Evolutionary conservation across 805 yeast genomes (phyloP).

Genomic region (Starmerella bacillaris): DNA sequence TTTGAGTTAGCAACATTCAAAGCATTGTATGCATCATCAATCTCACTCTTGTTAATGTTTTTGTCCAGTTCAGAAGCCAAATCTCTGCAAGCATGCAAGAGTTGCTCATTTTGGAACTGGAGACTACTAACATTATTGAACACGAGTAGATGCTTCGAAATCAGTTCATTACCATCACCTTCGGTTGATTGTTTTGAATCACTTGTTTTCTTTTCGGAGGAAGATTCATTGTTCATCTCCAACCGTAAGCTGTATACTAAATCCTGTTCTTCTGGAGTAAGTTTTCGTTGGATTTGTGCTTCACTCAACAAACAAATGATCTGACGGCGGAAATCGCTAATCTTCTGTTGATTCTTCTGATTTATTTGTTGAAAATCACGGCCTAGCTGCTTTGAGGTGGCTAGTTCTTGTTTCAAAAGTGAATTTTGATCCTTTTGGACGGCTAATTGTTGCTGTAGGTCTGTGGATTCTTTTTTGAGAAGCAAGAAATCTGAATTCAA

Average conservation of each 20-base stretch:
- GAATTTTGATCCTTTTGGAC: slow-evolving; percentile 26
- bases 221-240: slow-evolving; percentile 15
- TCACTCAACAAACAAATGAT: slow-evolving; percentile 51
- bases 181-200: neutral
- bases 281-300: slow-evolving; percentile 37
- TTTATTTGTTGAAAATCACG: slow-evolving; percentile 33
- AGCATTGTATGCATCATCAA: slow-evolving; percentile 22
- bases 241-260: slow-evolving; percentile 40
- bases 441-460: slow-evolving; percentile 37
- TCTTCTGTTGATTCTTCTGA: slow-evolving; percentile 34
- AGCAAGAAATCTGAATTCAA: slow-evolving; percentile 5
- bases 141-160: slow-evolving; percentile 53
- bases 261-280: slow-evolving; percentile 46
- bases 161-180: slow-evolving; percentile 23
- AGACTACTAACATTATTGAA: slow-evolving; percentile 52
- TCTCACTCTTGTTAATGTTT: slow-evolving; percentile 20
- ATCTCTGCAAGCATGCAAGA: slow-evolving; percentile 48
- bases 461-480: slow-evolving; percentile 34
- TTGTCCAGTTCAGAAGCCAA: slow-evolving; percentile 36
- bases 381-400: slow-evolving; percentile 21
- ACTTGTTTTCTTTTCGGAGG: slow-evolving; percentile 39
- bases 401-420: slow-evolving; percentile 23
- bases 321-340: slow-evolving; percentile 63
- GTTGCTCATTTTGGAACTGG: slow-evolving; percentile 55
- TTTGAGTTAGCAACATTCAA: slow-evolving; percentile 19